Conservation (phyloP, 1,284 basidiomycete genomes). For the Cryptococcus sp. region DNA sequence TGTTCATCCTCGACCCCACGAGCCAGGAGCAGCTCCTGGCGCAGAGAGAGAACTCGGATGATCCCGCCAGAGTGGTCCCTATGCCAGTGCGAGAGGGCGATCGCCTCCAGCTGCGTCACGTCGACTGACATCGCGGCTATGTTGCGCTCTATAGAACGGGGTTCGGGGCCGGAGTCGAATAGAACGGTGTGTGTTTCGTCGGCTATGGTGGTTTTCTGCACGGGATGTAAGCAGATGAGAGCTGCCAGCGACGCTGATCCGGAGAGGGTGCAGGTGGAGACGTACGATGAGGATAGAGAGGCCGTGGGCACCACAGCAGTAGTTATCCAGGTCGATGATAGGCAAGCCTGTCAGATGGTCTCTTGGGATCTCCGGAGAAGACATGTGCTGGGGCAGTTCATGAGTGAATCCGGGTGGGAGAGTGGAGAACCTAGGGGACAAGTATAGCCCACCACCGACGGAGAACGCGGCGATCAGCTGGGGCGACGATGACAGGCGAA, state of each 20-base stretch:
- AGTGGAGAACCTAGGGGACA: conserved; percentile 6
- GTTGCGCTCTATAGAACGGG: conserved; percentile 66
- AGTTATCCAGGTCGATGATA: conserved; percentile 66
- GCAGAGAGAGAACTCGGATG: conserved; percentile 59
- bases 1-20: neutral
- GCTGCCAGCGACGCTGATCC: neutral
- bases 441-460: neutral
- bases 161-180: conserved; percentile 78
- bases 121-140: conserved; percentile 60
- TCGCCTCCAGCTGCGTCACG: conserved; percentile 58
- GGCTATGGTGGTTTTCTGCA: conserved; percentile 48
- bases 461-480: neutral
- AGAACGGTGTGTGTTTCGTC: conserved; percentile 58
- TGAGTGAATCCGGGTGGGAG: conserved; percentile 68
- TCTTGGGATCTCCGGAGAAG: conserved; percentile 52
- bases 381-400: conserved; percentile 64
- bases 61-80: conserved; percentile 66
- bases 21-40: conserved; percentile 6
- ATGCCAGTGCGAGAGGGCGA: conserved; percentile 79
- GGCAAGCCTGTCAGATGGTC: conserved; percentile 63
- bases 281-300: conserved; percentile 71
- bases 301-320: conserved; percentile 79
- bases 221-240: neutral
- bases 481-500: too few species aligned
- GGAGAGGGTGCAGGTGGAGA: neutral